Conservation (phyloP, 1,284 basidiomycete genomes). For the Megacollybia platyphylla region DNA sequence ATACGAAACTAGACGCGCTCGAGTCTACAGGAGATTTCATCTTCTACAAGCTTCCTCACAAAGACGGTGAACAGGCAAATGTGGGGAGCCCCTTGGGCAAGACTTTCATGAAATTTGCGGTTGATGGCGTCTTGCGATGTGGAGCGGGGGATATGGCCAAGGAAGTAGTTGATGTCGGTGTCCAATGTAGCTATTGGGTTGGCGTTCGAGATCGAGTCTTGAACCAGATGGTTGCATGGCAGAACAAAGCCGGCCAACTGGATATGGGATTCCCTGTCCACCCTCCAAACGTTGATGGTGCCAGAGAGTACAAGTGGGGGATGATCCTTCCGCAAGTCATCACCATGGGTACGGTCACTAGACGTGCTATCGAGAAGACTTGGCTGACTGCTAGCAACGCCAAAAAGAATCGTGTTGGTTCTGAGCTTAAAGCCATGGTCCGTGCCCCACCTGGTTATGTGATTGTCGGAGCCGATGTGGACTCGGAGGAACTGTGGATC, state of each 20-base stretch:
- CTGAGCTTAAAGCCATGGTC: slow-evolving; percentile 96
- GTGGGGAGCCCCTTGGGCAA: slow-evolving; percentile 90
- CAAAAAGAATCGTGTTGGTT: slow-evolving; percentile 94
- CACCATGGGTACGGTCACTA: slow-evolving; percentile 97
- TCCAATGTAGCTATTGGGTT: slow-evolving; percentile 97
- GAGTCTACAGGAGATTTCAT: slow-evolving; percentile 29
- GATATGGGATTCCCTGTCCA: slow-evolving; percentile 32
- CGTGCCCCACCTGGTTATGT: slow-evolving; percentile 87
- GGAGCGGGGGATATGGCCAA: slow-evolving; percentile 63
- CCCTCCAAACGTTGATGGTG: slow-evolving; percentile 5
- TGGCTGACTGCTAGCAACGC: slow-evolving; percentile 99
- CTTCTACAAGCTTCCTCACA: slow-evolving; percentile 94
- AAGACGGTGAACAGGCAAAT: slow-evolving; percentile 88
- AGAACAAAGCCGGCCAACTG: slow-evolving; percentile 23
- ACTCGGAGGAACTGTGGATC: slow-evolving; percentile 99
- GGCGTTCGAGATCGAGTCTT: slow-evolving; percentile 85
- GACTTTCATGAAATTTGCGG: slow-evolving; percentile 79
- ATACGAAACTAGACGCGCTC: slow-evolving; percentile 36
- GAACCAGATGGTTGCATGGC: slow-evolving; percentile 92
- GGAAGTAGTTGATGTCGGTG: slow-evolving; percentile 86
- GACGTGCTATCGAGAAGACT: slow-evolving; percentile 94
- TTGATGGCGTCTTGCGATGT: slow-evolving; percentile 75
- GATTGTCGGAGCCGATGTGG: slow-evolving; percentile 96
- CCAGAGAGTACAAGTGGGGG: slow-evolving; percentile 51
- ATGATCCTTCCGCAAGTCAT: slow-evolving; percentile 95